A percentile compares a stretch with the other conserved stretches of the same genome.
Evolutionary conservation across 2,329 filamentous ascomycete species (phyloP).

Genomic region (Calycina herbarum): DNA sequence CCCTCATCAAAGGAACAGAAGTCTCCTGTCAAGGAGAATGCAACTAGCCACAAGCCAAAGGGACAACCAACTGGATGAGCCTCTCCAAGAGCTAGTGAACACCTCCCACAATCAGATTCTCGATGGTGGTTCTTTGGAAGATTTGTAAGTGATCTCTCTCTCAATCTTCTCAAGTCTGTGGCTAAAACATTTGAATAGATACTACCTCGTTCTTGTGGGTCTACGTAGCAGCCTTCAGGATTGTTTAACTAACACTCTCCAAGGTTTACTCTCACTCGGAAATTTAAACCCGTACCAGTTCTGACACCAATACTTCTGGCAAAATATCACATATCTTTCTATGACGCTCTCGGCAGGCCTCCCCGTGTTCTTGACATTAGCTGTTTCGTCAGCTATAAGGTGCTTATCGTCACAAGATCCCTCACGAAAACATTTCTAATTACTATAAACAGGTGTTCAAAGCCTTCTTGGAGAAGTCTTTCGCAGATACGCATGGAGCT

Average conservation of each 20-base stretch:
- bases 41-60: neutral
- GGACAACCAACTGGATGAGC: neutral
- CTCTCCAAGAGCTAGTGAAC: neutral
- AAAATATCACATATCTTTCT: neutral
- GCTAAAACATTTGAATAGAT: neutral
- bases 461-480: neutral
- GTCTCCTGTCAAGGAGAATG: neutral
- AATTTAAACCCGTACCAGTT: neutral
- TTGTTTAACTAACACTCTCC: neutral
- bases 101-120: neutral
- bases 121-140: neutral
- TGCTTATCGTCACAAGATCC: neutral
- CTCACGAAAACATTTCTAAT: neutral
- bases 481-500: neutral
- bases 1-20: neutral
- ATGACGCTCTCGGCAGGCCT: neutral
- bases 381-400: neutral
- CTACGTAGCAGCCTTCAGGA: too few relatives aligned
- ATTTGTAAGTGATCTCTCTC: neutral
- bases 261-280: neutral
- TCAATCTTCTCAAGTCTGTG: too few relatives aligned
- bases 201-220: neutral
- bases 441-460: neutral
- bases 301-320: neutral
- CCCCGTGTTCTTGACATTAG: neutral